Evolutionary conservation across 2,329 filamentous ascomycete genomes (phyloP).

Genomic region (Fusarium chuoi): DNA sequence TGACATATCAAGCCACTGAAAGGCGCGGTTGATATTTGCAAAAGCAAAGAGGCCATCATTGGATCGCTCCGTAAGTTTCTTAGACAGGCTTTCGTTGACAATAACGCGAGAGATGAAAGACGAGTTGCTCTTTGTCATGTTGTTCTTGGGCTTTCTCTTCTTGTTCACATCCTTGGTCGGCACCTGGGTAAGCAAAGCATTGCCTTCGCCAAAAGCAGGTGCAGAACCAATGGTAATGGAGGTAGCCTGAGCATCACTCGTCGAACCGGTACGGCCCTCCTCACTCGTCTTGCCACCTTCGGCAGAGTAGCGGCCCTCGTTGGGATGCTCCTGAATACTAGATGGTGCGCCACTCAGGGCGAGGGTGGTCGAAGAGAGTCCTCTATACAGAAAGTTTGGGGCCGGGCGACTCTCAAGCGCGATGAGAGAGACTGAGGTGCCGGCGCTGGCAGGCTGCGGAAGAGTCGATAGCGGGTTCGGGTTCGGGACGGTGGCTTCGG

Average conservation of each 20-base stretch:
- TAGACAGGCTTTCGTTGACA: constrained; percentile 82
- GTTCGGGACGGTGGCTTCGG: constrained; percentile 86
- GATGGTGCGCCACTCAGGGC: constrained; percentile 55
- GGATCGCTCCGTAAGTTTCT: constrained; percentile 81
- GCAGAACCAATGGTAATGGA: constrained; percentile 57
- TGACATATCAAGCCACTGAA: constrained; percentile 94
- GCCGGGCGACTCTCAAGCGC: constrained; percentile 71
- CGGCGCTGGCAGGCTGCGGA: constrained; percentile 82
- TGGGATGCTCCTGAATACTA: constrained; percentile 71
- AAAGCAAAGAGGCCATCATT: constrained; percentile 87
- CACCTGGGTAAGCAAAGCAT: constrained; percentile 73
- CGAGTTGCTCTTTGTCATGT: constrained; percentile 97
- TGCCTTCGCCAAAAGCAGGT: constrained; percentile 87
- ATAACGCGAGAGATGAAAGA: constrained; percentile 98
- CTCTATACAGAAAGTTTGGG: constrained; percentile 65
- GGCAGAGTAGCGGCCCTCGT: constrained; percentile 68
- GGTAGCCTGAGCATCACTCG: constrained; percentile 59
- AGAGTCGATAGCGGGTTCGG: constrained; percentile 91
- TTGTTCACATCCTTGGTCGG: constrained; percentile 80
- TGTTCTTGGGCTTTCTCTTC: constrained; percentile 94
- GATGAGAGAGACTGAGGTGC: constrained; percentile 85
- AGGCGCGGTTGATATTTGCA: constrained; percentile 93
- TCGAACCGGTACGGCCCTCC: constrained; percentile 63
- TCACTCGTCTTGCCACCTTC: constrained; percentile 69
- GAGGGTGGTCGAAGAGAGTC: constrained; percentile 62